Evolutionary conservation across 352 stramenopile species (phyloP).

Genomic region (Phytopythium aichiense): DNA sequence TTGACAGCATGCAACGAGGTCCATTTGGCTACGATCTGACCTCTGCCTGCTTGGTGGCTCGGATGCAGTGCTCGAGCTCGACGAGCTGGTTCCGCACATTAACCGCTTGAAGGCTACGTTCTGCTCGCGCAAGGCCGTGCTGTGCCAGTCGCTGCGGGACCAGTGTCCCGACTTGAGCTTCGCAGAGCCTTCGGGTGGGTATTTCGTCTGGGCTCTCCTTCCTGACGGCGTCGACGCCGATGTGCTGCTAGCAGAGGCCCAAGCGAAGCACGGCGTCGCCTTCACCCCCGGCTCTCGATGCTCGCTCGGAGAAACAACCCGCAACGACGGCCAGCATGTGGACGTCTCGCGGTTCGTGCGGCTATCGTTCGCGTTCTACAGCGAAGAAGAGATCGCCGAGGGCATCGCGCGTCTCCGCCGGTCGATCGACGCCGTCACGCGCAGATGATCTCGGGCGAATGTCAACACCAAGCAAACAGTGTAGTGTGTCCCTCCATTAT

Average conservation of each 20-base stretch:
- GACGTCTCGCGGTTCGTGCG: constrained; percentile 42
- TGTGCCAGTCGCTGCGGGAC: constrained; percentile 44
- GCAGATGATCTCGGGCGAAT: too few species aligned
- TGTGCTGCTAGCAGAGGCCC: constrained; percentile 43
- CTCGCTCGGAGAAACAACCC: constrained; percentile 27
- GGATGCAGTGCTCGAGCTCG: constrained; percentile 51
- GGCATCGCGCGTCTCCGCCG: constrained; percentile 48
- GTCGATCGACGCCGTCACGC: constrained; percentile 18
- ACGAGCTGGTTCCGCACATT: constrained; percentile 46
- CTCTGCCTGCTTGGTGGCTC: constrained; percentile 4
- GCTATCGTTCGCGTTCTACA: constrained; percentile 83
- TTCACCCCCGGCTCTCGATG: constrained; percentile 77
- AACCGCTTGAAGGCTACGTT: constrained; percentile 39
- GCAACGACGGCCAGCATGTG: constrained; percentile 10
- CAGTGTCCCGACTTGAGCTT: constrained; percentile 47
- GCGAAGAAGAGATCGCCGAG: constrained; percentile 60
- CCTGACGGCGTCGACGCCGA: constrained; percentile 40
- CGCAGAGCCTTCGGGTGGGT: constrained; percentile 62
- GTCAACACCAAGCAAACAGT: too few species aligned
- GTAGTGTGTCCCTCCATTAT: too few species aligned
- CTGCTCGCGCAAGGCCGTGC: constrained; percentile 29
- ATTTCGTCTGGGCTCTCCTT: constrained; percentile 83
- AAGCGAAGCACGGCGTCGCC: constrained; percentile 48
- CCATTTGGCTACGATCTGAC: constrained; percentile 16
- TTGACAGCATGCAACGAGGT: neutral